Percentiles rank a stretch among this genome's conserved stretches.
These are phyloP conservation scores for Aegilops tauschii DNA, from an alignment of 176 grass and related monocot species.

Conservation along the genomic window DNA sequence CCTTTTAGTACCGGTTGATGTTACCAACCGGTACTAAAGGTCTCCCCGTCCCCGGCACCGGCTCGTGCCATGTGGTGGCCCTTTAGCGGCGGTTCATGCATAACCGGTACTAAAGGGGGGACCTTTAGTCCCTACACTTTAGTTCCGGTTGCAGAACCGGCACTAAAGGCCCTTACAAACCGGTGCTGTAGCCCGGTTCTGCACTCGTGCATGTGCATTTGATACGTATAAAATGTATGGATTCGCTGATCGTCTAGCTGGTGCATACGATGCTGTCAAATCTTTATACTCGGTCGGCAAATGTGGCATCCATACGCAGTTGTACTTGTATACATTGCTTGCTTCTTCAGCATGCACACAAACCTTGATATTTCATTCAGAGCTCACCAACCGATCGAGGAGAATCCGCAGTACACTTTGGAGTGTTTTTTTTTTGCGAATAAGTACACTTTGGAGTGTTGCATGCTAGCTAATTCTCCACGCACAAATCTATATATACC, in stretches of 20 bases:
- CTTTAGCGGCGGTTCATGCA: too few species aligned
- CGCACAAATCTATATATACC: not conserved
- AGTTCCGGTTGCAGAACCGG: too few species aligned
- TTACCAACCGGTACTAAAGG: too few species aligned
- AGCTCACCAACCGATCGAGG: not conserved
- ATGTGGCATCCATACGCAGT: not conserved
- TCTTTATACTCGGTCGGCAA: not conserved
- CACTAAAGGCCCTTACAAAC: too few species aligned
- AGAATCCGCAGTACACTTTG: too few species aligned
- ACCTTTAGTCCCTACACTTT: too few species aligned
- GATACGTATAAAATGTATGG: not conserved
- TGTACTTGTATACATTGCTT: not conserved
- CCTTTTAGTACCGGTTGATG: too few species aligned
- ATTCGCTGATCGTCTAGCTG: not conserved
- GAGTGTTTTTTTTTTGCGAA: not conserved
- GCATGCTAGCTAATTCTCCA: not conserved
- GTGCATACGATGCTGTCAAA: not conserved
- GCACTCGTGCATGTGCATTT: not conserved
- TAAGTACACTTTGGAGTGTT: not conserved
- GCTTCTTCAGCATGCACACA: not conserved
- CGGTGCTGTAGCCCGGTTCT: too few species aligned
- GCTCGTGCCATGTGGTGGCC: too few species aligned
- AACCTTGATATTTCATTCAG: not conserved
- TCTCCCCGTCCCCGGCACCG: too few species aligned
- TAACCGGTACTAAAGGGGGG: too few species aligned